Evolutionary conservation across 2,329 filamentous ascomycete species (phyloP).

Genomic region (Pestalotiopsis sp.): DNA sequence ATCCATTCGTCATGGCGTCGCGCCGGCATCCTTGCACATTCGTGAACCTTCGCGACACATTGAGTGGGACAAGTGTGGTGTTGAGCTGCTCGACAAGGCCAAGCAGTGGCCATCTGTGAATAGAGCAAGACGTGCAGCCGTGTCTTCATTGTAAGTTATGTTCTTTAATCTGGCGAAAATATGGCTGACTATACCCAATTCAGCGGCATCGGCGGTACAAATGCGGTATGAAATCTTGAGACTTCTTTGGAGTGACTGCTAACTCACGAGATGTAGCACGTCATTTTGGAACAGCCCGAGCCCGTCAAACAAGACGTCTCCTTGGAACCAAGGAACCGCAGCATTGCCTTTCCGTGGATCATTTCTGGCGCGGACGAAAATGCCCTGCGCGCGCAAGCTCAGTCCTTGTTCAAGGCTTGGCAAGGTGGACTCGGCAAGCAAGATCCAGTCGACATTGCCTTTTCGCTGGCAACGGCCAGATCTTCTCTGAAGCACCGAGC

Average conservation of each 20-base stretch:
- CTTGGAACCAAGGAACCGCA: background rate
- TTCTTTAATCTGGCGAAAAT: background rate
- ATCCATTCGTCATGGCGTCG: constrained; percentile 6
- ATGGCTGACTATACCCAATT: background rate
- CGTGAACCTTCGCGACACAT: constrained; percentile 9
- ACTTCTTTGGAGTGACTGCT: too few relatives aligned
- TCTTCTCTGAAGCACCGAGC: constrained; percentile 9
- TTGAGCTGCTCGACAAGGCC: background rate
- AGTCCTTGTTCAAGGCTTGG: background rate
- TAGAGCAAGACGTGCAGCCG: constrained; percentile 1
- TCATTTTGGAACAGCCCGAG: constrained; percentile 9
- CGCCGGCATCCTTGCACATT: constrained; percentile 5
- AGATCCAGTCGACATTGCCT: constrained; percentile 4
- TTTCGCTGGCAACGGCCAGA: constrained; percentile 9
- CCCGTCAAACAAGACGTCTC: background rate
- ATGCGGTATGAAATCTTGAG: background rate
- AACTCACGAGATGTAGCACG: background rate
- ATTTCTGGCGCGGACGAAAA: constrained; percentile 6
- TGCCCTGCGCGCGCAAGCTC: constrained; percentile 9
- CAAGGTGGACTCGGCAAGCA: background rate
- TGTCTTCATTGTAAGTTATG: constrained; percentile 5
- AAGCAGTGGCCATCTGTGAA: background rate
- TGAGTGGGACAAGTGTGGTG: constrained; percentile 3
- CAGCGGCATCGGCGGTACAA: constrained; percentile 9
- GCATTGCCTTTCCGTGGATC: constrained; percentile 6